Conservation (phyloP, 805 yeast genomes). For the Saccharomycodes ludwigii region DNA sequence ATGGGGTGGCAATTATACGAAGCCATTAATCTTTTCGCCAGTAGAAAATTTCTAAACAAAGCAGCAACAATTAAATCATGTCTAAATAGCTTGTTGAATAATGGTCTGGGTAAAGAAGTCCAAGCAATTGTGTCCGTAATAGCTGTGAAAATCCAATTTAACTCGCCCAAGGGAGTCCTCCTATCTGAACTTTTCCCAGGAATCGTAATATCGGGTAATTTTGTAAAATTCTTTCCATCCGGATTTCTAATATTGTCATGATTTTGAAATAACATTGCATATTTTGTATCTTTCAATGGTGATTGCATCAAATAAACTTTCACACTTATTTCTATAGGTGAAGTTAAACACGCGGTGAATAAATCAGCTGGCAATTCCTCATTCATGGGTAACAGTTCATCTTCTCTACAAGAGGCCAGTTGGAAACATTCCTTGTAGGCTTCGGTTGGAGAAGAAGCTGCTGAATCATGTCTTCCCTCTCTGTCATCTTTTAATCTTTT, state of each 20-base stretch:
- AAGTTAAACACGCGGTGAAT: constrained; percentile 88
- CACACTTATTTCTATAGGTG: constrained; percentile 90
- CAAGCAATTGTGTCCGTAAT: constrained; percentile 97
- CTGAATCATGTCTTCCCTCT: constrained; percentile 34
- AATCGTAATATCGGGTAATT: constrained; percentile 39
- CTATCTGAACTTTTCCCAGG: constrained; percentile 91
- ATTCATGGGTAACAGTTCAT: constrained; percentile 81
- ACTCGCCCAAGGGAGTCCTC: constrained; percentile 89
- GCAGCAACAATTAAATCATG: constrained; percentile 97
- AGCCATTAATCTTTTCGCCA: constrained; percentile 92
- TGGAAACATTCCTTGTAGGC: constrained; percentile 79
- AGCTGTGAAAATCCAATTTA: constrained; percentile 96
- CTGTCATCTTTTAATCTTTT: constrained; percentile 81
- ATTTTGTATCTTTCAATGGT: constrained; percentile 39
- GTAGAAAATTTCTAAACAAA: constrained; percentile 76
- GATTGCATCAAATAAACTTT: constrained; percentile 84
- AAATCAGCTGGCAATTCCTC: constrained; percentile 94
- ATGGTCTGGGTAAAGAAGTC: constrained; percentile 78
- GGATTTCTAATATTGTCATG: constrained; percentile 13
- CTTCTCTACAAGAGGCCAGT: constrained; percentile 80
- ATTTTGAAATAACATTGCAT: constrained; percentile 27
- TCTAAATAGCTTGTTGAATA: constrained; percentile 81
- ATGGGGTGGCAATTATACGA: constrained; percentile 87
- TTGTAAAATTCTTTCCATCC: constrained; percentile 14
- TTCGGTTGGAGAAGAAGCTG: constrained; percentile 31